phyloP scores from a whole-genome alignment of 2,329 filamentous ascomycete species.

The Fusarium papillatum region DNA sequence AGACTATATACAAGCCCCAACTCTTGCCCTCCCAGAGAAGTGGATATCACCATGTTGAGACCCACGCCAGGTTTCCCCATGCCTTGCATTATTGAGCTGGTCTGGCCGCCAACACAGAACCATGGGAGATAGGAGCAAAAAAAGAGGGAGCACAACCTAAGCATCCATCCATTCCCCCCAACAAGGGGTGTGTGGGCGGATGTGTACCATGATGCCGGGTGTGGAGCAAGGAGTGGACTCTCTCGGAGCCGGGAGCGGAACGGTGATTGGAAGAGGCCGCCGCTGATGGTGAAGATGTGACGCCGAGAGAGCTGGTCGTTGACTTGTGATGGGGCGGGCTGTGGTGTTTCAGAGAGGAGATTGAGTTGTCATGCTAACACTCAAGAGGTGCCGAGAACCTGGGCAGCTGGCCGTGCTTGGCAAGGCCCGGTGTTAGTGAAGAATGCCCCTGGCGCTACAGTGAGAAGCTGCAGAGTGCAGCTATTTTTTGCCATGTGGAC shows the following conservation, averaged over 20 bases:
- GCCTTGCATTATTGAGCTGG: conserved; percentile 38
- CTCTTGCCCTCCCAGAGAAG: background rate
- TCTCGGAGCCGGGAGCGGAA: conserved; percentile 3
- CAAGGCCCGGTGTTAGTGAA: conserved; percentile 9
- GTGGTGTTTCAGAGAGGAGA: conserved; percentile 46
- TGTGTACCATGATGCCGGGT: conserved; percentile 27
- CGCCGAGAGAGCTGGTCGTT: conserved; percentile 34
- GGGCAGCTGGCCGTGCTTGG: conserved; percentile 6
- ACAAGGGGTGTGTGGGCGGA: conserved; percentile 23
- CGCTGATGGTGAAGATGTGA: conserved; percentile 38
- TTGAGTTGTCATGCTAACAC: conserved; percentile 41
- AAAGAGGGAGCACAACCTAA: conserved; percentile 21
- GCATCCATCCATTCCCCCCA: conserved; percentile 5
- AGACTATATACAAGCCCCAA: conserved; percentile 36
- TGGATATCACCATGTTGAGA: conserved; percentile 39
- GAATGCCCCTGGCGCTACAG: conserved; percentile 33
- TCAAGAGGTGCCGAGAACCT: conserved; percentile 16
- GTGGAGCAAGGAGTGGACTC: conserved; percentile 34
- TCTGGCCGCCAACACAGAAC: conserved; percentile 22
- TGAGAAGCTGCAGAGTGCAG: background rate
- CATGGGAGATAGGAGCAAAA: conserved; percentile 25
- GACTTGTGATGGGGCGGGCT: conserved; percentile 39
- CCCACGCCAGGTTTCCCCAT: conserved; percentile 32
- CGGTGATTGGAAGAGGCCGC: conserved; percentile 39
- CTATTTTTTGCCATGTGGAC: conserved; percentile 13